These are phyloP conservation scores for Lipomyces yamadae DNA, from an alignment of 805 yeast species.

Conservation along the genomic window DNA sequence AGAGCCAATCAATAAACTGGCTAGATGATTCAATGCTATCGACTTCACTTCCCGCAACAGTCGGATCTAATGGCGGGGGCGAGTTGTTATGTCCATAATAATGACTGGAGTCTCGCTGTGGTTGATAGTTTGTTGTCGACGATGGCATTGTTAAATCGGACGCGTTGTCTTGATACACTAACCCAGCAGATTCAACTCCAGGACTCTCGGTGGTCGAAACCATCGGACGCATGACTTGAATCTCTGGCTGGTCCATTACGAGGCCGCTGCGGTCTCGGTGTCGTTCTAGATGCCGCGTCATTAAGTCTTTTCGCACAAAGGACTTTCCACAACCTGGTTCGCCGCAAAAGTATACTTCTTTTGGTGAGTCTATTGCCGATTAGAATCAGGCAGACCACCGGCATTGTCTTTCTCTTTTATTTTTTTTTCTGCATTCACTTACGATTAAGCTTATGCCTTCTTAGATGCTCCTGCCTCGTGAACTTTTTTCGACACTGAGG, in stretches of 20 bases:
- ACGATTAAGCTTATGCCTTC: conserved; percentile 42
- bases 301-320: conserved; percentile 48
- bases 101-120: too few relatives aligned
- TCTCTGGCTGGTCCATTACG: background rate
- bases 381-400: background rate
- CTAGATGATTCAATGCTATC: conserved; percentile 22
- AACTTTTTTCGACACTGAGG: conserved; percentile 39
- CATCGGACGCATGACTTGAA: too few relatives aligned
- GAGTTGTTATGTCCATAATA: too few relatives aligned
- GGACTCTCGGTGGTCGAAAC: too few relatives aligned
- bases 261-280: conserved; percentile 37
- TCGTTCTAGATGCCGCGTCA: conserved; percentile 44
- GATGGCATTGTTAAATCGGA: too few relatives aligned
- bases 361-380: conserved; percentile 40
- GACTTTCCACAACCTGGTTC: conserved; percentile 45
- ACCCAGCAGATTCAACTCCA: too few relatives aligned
- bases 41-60: too few relatives aligned
- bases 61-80: too few relatives aligned
- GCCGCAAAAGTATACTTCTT: conserved; percentile 44
- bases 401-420: too few relatives aligned
- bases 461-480: conserved; percentile 40
- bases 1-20: conserved; percentile 47
- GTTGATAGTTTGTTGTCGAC: too few relatives aligned
- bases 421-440: background rate
- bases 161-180: too few relatives aligned